A percentile compares a stretch with the other conserved stretches of the same genome.
These are phyloP conservation scores for Xylaria sp. DNA, from an alignment of 2,329 filamentous ascomycete species.

Conservation along the genomic window DNA sequence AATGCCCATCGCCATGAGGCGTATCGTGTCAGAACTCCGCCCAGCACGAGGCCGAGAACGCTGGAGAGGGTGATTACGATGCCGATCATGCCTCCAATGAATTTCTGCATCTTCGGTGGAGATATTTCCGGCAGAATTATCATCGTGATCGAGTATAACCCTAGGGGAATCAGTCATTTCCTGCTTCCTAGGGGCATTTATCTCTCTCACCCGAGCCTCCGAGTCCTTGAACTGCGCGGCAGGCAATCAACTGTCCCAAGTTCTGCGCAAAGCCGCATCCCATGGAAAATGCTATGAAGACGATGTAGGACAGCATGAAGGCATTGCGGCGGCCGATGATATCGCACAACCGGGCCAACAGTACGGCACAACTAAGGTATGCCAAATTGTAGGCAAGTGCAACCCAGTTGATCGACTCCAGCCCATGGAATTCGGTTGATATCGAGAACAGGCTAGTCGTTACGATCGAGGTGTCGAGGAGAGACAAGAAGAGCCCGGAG, in stretches of 20 bases:
- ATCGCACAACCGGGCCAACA: conserved; percentile 58
- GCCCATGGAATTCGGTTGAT: conserved; percentile 51
- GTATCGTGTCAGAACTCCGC: conserved; percentile 54
- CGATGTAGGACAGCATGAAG: conserved; percentile 51
- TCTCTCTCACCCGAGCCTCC: conserved; percentile 51
- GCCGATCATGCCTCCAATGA: conserved; percentile 52
- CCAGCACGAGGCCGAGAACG: conserved; percentile 55
- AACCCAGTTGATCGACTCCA: conserved; percentile 55
- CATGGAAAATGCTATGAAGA: conserved; percentile 61
- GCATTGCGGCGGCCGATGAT: conserved; percentile 56
- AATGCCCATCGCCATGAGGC: conserved; percentile 59
- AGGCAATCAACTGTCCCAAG: conserved; percentile 51
- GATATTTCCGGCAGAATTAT: conserved; percentile 56
- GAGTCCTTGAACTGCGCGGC: conserved; percentile 53
- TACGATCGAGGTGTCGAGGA: conserved; percentile 63
- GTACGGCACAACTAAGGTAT: conserved; percentile 59
- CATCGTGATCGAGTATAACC: conserved; percentile 60
- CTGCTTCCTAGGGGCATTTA: background rate
- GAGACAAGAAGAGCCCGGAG: conserved; percentile 58
- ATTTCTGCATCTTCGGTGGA: conserved; percentile 43
- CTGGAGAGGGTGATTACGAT: conserved; percentile 52
- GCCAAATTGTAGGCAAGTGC: conserved; percentile 59
- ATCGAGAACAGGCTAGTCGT: conserved; percentile 62
- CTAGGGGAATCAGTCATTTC: conserved; percentile 31
- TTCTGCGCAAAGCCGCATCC: conserved; percentile 53